A percentile compares a stretch with the other conserved stretches of the same genome.
These are phyloP conservation scores for Aspergillus sclerotioniger DNA, from an alignment of 495 filamentous ascomycete species.

Conservation along the genomic window DNA sequence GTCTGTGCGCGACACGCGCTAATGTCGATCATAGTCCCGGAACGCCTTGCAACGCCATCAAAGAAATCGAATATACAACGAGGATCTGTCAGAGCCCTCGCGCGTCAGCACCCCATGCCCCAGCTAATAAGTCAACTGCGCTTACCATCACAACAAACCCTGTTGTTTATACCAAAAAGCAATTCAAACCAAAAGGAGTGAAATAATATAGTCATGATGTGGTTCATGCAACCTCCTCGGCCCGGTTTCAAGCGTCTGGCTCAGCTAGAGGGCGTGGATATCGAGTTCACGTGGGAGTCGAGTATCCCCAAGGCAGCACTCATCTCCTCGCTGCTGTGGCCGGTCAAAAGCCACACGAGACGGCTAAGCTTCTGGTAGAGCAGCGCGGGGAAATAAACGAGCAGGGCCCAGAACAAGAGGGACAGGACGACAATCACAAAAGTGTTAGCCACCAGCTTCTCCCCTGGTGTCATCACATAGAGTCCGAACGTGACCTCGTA, in stretches of 20 bases:
- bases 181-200: background rate
- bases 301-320: conserved; percentile 31
- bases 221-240: background rate
- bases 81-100: background rate
- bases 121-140: background rate
- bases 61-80: conserved; percentile 8
- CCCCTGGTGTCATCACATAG: conserved; percentile 69
- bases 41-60: conserved; percentile 9
- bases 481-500: conserved; percentile 73
- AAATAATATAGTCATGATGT: background rate
- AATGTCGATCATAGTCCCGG: conserved; percentile 11
- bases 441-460: conserved; percentile 67
- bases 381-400: conserved; percentile 41
- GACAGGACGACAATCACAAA: conserved; percentile 37
- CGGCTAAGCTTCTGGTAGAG: conserved; percentile 39
- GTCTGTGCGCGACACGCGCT: conserved; percentile 2
- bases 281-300: conserved; percentile 23
- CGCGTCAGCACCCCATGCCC: background rate
- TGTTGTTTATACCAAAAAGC: background rate
- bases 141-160: background rate
- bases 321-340: conserved; percentile 35
- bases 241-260: conserved; percentile 11
- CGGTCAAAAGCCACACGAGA: conserved; percentile 42
- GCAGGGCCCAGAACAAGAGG: conserved; percentile 38
- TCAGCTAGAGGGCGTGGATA: conserved; percentile 20